Evolutionary conservation across 805 yeast species (phyloP).

Genomic region (Saitoella complicata): DNA sequence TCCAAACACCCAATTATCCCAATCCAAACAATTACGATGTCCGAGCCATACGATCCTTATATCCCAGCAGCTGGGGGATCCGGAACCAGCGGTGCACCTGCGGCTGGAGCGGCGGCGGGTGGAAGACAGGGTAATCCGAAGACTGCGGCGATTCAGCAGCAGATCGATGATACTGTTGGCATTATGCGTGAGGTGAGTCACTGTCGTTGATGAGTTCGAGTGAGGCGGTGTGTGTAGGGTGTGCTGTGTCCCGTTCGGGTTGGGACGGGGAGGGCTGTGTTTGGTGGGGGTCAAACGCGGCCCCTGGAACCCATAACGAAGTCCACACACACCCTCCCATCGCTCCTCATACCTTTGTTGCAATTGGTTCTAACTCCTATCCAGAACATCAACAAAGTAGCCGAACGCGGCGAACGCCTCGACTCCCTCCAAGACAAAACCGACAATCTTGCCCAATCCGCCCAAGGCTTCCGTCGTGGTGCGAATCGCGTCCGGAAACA

Average conservation of each 20-base stretch:
- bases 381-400: slow-evolving; percentile 87
- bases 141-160: slow-evolving; percentile 24
- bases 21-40: background rate
- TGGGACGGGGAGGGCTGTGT: too few relatives aligned
- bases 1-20: too few relatives aligned
- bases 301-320: too few relatives aligned
- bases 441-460: slow-evolving; percentile 77
- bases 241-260: too few relatives aligned
- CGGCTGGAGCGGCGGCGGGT: background rate
- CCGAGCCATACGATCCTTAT: slow-evolving; percentile 4
- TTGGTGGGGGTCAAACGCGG: too few relatives aligned
- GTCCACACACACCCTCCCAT: too few relatives aligned
- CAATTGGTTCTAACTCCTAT: too few relatives aligned
- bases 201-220: too few relatives aligned
- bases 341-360: too few relatives aligned
- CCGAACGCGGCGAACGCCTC: slow-evolving; percentile 83
- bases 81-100: background rate
- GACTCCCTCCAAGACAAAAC: slow-evolving; percentile 81
- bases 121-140: background rate
- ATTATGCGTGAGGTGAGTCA: slow-evolving; percentile 67
- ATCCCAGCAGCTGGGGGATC: background rate
- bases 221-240: too few relatives aligned
- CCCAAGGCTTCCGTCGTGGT: slow-evolving; percentile 89
- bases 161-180: slow-evolving; percentile 90
- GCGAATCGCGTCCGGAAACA: slow-evolving; percentile 95